Evolutionary conservation across 2,329 filamentous ascomycete genomes (phyloP), one percentile per base, ranked within the genome.

Genomic region (Grosmannia serpens): DNA sequence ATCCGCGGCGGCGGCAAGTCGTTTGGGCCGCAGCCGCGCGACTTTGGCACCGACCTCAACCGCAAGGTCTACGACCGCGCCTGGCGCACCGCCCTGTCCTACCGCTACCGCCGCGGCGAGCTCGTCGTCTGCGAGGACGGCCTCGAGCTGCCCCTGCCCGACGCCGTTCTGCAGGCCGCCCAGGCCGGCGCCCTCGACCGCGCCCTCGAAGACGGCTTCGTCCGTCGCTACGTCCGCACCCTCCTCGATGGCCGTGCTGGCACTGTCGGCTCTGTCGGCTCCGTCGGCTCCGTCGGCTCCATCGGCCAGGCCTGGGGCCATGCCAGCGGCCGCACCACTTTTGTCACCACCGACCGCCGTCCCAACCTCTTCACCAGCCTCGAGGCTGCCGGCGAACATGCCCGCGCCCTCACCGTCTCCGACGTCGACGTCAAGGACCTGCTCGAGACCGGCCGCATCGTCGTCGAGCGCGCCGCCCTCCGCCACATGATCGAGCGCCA

Each of bases 401-500:
- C 88, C 24, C 81, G 84, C 58, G 86, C 86, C 10, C 75, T 91
- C 65, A 80, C 82, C 59, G 77, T 86, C 60, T 75, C 80, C n/a
- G 87, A 95, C 62, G 89, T 99, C 41, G 94, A 97, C 73, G 90
- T 99, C 62, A 99, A 97, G 81, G 89, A 97, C 70, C 73, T 99
- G 63, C 74, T 99, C 64, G 89, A 94, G 75, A 85, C 86, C 57
- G 88, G 88, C 57, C 84, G 91, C 67, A 76, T 99, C 61, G 85
- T 99, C 61, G 84, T 99, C 67, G 94, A 99, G 80, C 83, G 87
- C 70, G 74, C 76, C 49, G 92, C 92, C 41, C 77, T 99, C 67
- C 80, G 85, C 70, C 79, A 82, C 70, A 83, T 97, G 69, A 79
- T 96, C 67, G 73, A 77, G 68, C 74, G 78, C 64, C 91, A 95